phyloP scores from a whole-genome alignment of 2,329 filamentous ascomycete species.

The Fusarium nanum region DNA sequence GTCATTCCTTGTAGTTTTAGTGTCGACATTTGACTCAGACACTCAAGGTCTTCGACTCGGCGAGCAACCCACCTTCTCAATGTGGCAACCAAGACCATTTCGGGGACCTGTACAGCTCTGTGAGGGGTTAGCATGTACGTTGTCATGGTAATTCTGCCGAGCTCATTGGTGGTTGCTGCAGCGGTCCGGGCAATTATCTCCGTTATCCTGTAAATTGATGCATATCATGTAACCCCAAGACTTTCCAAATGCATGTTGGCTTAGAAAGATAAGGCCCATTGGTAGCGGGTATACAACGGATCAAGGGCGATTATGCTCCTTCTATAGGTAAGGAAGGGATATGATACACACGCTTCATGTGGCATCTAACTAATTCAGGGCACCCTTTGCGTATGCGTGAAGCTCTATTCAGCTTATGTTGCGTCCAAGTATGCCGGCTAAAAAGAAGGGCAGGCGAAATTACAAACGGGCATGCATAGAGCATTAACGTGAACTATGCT shows the following conservation, averaged over 20 bases:
- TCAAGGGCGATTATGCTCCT: neutral
- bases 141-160: too few species aligned
- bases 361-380: neutral
- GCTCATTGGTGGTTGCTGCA: neutral
- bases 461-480: fast-evolving
- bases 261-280: neutral
- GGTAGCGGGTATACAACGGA: neutral
- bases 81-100: neutral
- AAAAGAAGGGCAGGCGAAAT: neutral
- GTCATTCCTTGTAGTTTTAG: too few species aligned
- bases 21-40: neutral
- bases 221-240: neutral
- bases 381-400: neutral
- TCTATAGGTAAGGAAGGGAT: neutral
- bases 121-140: neutral
- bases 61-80: neutral
- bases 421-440: neutral
- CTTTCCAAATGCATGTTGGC: too few species aligned
- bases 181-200: neutral
- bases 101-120: neutral
- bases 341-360: neutral
- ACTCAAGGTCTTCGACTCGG: neutral
- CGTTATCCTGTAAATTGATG: neutral
- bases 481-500: neutral
- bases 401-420: neutral